These are phyloP conservation scores for Trichosporon coremiiforme DNA, from an alignment of 1,284 basidiomycete genomes.

Conservation along the genomic window DNA sequence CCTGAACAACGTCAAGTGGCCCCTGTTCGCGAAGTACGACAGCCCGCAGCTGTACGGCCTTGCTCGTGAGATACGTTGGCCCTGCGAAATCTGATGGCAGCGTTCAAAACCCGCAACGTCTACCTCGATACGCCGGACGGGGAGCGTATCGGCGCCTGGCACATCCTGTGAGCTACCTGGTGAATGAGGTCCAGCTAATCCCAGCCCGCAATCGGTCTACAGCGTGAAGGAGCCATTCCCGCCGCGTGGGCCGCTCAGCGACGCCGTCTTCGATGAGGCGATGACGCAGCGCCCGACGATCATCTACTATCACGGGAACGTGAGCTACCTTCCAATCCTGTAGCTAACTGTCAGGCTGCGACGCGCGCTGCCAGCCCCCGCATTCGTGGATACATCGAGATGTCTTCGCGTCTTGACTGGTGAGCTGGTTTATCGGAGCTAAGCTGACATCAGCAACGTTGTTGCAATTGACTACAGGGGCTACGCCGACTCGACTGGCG, in stretches of 20 bases:
- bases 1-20: slow-evolving; percentile 68
- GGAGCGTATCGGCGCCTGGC: slow-evolving; percentile 82
- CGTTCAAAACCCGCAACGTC: slow-evolving; percentile 76
- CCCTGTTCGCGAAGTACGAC: slow-evolving; percentile 67
- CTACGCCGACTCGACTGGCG: slow-evolving; percentile 81
- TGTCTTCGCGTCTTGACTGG: slow-evolving; percentile 43
- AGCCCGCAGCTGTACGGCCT: slow-evolving; percentile 75
- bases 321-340: slow-evolving; percentile 29
- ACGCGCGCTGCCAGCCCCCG: slow-evolving; percentile 28
- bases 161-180: slow-evolving; percentile 64
- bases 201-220: slow-evolving; percentile 42
- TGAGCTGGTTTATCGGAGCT: slow-evolving; percentile 23
- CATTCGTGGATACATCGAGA: slow-evolving; percentile 40
- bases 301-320: slow-evolving; percentile 89
- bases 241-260: slow-evolving; percentile 33
- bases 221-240: slow-evolving; percentile 30
- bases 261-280: slow-evolving; percentile 58
- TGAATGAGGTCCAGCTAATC: neutral
- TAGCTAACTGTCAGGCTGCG: slow-evolving; percentile 24
- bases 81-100: slow-evolving; percentile 53
- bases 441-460: slow-evolving; percentile 63
- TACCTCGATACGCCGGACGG: slow-evolving; percentile 73
- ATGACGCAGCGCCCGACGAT: slow-evolving; percentile 70
- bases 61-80: slow-evolving; percentile 65
- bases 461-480: slow-evolving; percentile 87